Conservation (phyloP, 345 rosid species). For the Viola odorata region DNA sequence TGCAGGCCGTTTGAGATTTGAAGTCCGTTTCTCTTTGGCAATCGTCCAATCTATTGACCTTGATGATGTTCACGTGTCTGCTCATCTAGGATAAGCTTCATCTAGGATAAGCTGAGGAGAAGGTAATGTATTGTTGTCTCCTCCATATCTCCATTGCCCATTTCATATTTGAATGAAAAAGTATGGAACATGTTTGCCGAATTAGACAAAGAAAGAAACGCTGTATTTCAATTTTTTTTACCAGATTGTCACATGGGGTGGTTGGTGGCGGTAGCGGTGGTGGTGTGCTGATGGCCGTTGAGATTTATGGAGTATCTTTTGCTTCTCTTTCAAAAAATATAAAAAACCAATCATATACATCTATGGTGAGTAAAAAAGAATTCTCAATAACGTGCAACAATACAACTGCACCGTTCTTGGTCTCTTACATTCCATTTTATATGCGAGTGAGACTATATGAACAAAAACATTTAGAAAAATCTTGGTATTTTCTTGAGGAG, state of each 20-base stretch:
- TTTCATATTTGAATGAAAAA: conserved; percentile 14
- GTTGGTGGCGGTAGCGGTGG: conserved; percentile 3
- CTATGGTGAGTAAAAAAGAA: not conserved
- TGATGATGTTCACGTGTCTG: conserved; percentile 7
- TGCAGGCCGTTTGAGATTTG: too few relatives aligned
- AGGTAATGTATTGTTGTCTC: too few relatives aligned
- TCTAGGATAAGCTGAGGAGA: not conserved
- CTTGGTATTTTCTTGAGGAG: too few relatives aligned
- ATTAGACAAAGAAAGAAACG: conserved; percentile 8
- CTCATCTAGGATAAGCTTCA: not conserved
- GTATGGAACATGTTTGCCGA: conserved; percentile 27
- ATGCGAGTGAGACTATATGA: too few relatives aligned
- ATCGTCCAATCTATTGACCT: not conserved
- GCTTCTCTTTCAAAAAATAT: conserved; percentile 3
- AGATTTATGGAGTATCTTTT: not conserved
- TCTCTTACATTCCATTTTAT: not conserved
- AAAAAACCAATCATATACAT: not conserved
- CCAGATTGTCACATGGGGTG: conserved; percentile 39
- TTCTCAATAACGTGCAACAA: not conserved
- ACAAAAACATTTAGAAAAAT: too few relatives aligned
- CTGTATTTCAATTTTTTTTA: not conserved
- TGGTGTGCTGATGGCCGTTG: not conserved
- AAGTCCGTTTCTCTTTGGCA: too few relatives aligned
- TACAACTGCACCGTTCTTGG: not conserved
- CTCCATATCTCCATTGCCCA: conserved; percentile 1